Evolutionary conservation across 2,329 filamentous ascomycete genomes (phyloP).

Genomic region (Akanthomyces lecanii): DNA sequence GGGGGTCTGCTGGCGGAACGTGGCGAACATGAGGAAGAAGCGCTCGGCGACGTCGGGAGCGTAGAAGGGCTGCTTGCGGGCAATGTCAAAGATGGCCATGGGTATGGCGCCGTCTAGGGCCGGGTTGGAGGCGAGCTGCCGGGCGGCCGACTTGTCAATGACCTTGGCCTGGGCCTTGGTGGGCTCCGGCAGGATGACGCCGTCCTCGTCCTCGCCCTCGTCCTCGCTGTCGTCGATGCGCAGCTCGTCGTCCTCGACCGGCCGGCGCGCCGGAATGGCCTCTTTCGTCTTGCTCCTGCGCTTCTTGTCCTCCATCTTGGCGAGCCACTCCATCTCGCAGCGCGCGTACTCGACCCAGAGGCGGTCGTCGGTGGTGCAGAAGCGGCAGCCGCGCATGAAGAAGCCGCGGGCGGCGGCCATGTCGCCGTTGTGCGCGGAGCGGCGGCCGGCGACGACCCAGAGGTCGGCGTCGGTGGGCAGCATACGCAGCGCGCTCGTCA

Average conservation of each 20-base stretch:
- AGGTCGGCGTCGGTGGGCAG: slow-evolving; percentile 79
- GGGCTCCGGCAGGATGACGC: slow-evolving; percentile 42
- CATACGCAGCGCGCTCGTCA: slow-evolving; percentile 70
- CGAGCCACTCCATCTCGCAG: slow-evolving; percentile 88
- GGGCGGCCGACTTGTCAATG: slow-evolving; percentile 42
- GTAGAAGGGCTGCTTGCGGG: slow-evolving; percentile 72
- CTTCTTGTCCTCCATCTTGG: slow-evolving; percentile 71
- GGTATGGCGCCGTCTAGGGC: slow-evolving; percentile 92
- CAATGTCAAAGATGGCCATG: slow-evolving; percentile 83
- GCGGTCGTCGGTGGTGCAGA: slow-evolving; percentile 69
- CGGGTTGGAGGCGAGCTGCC: slow-evolving; percentile 65
- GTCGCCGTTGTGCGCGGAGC: slow-evolving; percentile 75
- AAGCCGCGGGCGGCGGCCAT: slow-evolving; percentile 79
- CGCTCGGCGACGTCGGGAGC: slow-evolving; percentile 61
- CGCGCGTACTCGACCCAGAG: slow-evolving; percentile 90
- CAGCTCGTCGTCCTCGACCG: slow-evolving; percentile 47
- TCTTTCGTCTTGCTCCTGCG: slow-evolving; percentile 47
- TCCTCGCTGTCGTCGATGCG: slow-evolving; percentile 41
- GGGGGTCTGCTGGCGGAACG: slow-evolving; percentile 59
- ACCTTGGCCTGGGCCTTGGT: slow-evolving; percentile 39
- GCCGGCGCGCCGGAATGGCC: slow-evolving; percentile 43
- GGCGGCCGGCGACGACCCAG: slow-evolving; percentile 81
- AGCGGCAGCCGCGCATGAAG: slow-evolving; percentile 86
- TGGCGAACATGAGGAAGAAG: slow-evolving; percentile 76
- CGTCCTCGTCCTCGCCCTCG: slow-evolving; percentile 40